Evolutionary conservation across 2,329 filamentous ascomycete species (phyloP), one percentile per base, ranked within the genome.

Genomic region (Trichoderma asperellum): DNA sequence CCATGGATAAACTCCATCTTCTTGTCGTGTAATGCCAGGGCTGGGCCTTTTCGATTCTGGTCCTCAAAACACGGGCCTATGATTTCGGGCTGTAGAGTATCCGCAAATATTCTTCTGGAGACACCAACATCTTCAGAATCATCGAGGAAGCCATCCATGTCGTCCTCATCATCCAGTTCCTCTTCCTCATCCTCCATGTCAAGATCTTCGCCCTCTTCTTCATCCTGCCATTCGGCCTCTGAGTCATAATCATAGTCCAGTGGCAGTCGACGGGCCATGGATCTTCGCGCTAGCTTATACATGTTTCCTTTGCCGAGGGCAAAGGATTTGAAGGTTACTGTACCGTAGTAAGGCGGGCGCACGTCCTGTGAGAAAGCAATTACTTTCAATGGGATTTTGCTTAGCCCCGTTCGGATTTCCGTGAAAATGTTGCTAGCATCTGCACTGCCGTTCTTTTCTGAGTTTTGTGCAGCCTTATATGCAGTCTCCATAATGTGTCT

Each of bases 121-220:
- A 79, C 81, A 70, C 81, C 86, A 75, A 79, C 76, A 71, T 96
- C 92, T 65, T 96, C 92, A 6, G 92, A 92, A 74, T 96, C 93
- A 73, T 97, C 94, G 1, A 97, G 83, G 76, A 97, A 97, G 21
- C 89, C 94, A 4, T 93, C 92, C 89, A 97, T 91, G 70, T 96
- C 94, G 18, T 92, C 91, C n/a, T 89, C 91, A 68, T 91, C 91
- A 69, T 92, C 91, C 0, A 84, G 72, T n/a, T 86, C 94, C 83
- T 86, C 94, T 81, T 87, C 87, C 34, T 86, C 85, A 10, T 91
- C 89, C 24, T 91, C 90, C 32, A 90, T 83, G 2, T 90, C 86
- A 16, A 92, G 85, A 61, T 91, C 89, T 55, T 92, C 91, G 32
- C 91, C 91, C 65, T 82, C 87, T 68, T 82, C 87, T 71, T 90